Base-by-base conservation (phyloP, 2,329 filamentous ascomycete species). In the Hymenoscyphus fructigenus region DNA sequence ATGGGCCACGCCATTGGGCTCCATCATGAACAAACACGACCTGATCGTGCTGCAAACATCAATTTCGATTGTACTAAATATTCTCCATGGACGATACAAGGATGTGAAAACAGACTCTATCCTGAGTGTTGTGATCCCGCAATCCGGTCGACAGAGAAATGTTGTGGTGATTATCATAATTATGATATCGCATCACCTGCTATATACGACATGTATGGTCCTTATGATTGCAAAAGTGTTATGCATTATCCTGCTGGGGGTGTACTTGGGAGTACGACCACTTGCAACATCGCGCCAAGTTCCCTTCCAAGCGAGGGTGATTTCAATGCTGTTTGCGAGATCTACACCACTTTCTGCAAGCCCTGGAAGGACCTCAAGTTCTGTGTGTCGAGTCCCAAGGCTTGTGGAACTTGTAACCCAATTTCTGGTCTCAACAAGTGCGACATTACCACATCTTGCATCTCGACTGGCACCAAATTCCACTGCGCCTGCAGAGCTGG, bases 201-300 rank as follows among this genome's bases (percentile, higher is more conserved):
- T 14, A 44, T 60, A 5, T 60, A 60, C 58, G 29, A 44, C 23
- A 60, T 47, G 36, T 60, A 60, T 14, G 58, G 58, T 38, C 58
- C 36, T 23, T 60, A 60, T 38, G 58, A 60, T 29, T 60, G 58
- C 23, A 60, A 60, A 60, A 44, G 36, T 20, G 44, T 60, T 29
- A 60, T 60, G 58, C 58, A 60, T 38, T 60, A 60, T 29, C 14
- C 34, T 47, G 58, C 58, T 15, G 38, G 58, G n/a, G 58, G 38
- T 26, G 36, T 50, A 6, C 58, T 60, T 28, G 20, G n/a, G 9
- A 44, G 36, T 28, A 60, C 36, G 14, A n/a, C 58, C 12, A 23
- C n/a, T 23, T 60, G 58, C 38, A 15, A 41, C 17, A 60, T 60
- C 36, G 36, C 41, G 9, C 58, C 58, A 15, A 12, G 34, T 6